Percentiles rank a stretch among this genome's conserved stretches.
These are phyloP conservation scores for Thinopyrum elongatum DNA, from an alignment of 176 grass and related monocot genomes.

Conservation along the genomic window DNA sequence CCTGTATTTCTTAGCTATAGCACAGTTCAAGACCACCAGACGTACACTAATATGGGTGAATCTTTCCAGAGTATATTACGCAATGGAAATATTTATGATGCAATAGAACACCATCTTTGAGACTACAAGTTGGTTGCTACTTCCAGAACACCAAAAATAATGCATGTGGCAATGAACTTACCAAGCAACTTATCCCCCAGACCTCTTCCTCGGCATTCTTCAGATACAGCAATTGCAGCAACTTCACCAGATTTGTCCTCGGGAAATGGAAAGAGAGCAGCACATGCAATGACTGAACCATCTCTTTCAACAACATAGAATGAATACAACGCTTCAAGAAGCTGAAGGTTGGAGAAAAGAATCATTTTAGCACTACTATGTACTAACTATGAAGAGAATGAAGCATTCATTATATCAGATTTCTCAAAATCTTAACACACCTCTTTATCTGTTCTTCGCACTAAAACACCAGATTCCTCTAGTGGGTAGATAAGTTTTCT, in stretches of 20 bases:
- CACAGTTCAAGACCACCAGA: neutral
- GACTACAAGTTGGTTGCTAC: neutral
- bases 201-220: constrained; percentile 85
- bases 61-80: neutral
- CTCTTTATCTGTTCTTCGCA: constrained; percentile 80
- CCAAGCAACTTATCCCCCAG: constrained; percentile 92
- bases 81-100: neutral
- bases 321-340: constrained; percentile 68
- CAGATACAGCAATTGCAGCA: constrained; percentile 85
- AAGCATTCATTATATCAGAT: neutral
- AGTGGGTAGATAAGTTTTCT: constrained; percentile 80
- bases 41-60: neutral
- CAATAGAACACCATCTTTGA: neutral
- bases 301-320: constrained; percentile 96
- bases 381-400: neutral
- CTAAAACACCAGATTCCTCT: constrained; percentile 75
- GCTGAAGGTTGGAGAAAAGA: constrained; percentile 44
- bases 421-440: constrained; percentile 33
- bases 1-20: neutral
- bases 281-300: constrained; percentile 90
- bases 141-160: neutral
- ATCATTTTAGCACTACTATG: constrained; percentile 19
- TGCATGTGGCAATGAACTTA: constrained; percentile 31
- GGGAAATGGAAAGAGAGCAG: constrained; percentile 72
- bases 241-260: constrained; percentile 88